Conservation (phyloP, 441 rosid genomes). For the Viola pubescens region DNA sequence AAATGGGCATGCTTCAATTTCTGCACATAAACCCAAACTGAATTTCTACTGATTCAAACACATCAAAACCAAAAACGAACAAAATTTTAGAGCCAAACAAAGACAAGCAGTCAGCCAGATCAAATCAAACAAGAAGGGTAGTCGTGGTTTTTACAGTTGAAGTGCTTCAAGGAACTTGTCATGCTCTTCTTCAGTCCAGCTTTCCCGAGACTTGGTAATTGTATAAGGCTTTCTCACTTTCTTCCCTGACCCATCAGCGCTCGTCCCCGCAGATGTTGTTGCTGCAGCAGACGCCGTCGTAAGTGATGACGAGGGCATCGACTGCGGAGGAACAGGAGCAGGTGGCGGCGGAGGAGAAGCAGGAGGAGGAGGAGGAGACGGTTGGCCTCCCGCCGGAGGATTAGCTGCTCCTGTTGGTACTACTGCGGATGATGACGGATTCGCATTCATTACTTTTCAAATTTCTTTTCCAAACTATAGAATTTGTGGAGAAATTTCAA, state of each 20-base stretch:
- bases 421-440: slow-evolving; percentile 17
- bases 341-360: neutral
- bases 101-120: neutral
- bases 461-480: slow-evolving; percentile 2
- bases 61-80: neutral
- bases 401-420: neutral
- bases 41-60: neutral
- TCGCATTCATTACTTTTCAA: neutral
- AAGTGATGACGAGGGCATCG: slow-evolving; percentile 21
- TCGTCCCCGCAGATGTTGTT: neutral
- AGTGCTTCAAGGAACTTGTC: slow-evolving; percentile 94
- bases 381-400: neutral
- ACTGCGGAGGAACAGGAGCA: slow-evolving; percentile 9
- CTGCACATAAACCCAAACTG: neutral
- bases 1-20: no score
- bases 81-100: neutral
- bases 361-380: slow-evolving; percentile 12
- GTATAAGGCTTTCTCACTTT: slow-evolving; percentile 89
- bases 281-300: slow-evolving; percentile 19
- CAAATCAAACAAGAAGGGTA: neutral
- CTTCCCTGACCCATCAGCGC: slow-evolving; percentile 27
- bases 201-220: slow-evolving; percentile 86
- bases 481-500: slow-evolving; percentile 2
- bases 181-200: slow-evolving; percentile 91
- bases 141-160: slow-evolving; percentile 43